Evolutionary conservation across 1,284 basidiomycete species (phyloP).

Genomic region (Naganishia sp.): DNA sequence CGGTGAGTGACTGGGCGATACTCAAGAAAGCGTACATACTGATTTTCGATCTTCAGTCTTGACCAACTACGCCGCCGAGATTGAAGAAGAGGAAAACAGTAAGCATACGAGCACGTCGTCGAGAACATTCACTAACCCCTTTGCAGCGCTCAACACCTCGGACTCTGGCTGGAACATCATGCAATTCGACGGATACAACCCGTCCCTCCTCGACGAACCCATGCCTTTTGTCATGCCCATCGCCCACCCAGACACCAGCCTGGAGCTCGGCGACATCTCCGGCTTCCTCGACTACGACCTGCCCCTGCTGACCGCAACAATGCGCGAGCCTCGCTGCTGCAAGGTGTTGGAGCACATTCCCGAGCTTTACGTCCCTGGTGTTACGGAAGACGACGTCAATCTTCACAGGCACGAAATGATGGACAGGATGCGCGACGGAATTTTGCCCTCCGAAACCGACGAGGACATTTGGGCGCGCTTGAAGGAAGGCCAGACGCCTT

Average conservation of each 20-base stretch:
- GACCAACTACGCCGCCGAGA: neutral
- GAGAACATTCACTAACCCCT: neutral
- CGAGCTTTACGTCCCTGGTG: neutral
- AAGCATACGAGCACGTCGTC: neutral
- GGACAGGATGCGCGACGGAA: neutral
- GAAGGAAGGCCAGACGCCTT: neutral
- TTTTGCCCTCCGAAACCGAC: neutral
- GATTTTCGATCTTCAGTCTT: neutral
- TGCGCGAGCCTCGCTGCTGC: neutral
- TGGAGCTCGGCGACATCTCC: slow-evolving; percentile 9
- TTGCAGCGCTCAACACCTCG: neutral
- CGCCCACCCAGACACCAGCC: neutral
- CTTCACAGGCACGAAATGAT: neutral
- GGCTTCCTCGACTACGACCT: neutral
- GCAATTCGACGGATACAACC: slow-evolving; percentile 2
- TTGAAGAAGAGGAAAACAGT: neutral
- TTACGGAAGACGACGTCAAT: neutral
- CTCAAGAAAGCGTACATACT: neutral
- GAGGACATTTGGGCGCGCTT: neutral
- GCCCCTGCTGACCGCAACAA: neutral
- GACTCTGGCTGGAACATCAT: neutral
- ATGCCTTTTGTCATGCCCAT: slow-evolving; percentile 7
- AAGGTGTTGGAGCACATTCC: neutral
- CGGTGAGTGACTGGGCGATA: no score
- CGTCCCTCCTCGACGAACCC: slow-evolving; percentile 1